phyloP scores from a whole-genome alignment of 441 rosid genomes.

The Gossypium davidsonii region DNA sequence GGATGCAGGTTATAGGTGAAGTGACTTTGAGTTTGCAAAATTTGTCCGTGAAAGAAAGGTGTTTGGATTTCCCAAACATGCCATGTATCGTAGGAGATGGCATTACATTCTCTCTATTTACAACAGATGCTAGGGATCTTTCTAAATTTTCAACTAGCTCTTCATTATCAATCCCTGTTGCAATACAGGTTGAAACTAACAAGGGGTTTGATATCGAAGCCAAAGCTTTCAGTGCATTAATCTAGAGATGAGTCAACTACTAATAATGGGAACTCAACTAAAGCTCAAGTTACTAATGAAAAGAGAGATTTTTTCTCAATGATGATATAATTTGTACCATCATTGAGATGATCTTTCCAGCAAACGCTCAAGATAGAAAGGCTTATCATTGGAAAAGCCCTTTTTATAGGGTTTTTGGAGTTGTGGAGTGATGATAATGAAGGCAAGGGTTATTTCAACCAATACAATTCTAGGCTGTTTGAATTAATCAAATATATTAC shows the following conservation, averaged over 20 bases:
- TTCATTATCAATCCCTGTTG: conserved; percentile 64
- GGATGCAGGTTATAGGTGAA: conserved; percentile 46
- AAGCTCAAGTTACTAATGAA: conserved; percentile 52
- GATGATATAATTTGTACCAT: conserved; percentile 61
- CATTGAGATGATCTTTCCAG: conserved; percentile 65
- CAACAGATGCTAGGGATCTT: conserved; percentile 93
- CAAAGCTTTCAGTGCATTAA: conserved; percentile 43
- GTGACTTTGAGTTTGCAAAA: conserved; percentile 74
- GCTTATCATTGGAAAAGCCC: conserved; percentile 41
- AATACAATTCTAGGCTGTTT: conserved; percentile 80
- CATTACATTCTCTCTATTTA: conserved; percentile 43
- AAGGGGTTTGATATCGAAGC: conserved; percentile 75
- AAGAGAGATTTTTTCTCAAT: conserved; percentile 54
- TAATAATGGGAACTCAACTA: conserved; percentile 34
- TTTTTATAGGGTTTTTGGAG: conserved; percentile 58
- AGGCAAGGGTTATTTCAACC: conserved; percentile 87
- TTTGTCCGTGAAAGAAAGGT: conserved; percentile 85
- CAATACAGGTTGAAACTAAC: conserved; percentile 84
- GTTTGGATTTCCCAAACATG: conserved; percentile 75
- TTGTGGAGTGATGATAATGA: conserved; percentile 93
- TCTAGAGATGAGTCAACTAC: conserved; percentile 48
- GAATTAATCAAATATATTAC: conserved; percentile 71
- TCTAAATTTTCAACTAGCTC: conserved; percentile 77
- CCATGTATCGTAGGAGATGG: conserved; percentile 62
- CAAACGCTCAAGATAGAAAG: conserved; percentile 80